Base-by-base conservation (phyloP, 495 filamentous ascomycete genomes). In the Podospora appendiculata region DNA sequence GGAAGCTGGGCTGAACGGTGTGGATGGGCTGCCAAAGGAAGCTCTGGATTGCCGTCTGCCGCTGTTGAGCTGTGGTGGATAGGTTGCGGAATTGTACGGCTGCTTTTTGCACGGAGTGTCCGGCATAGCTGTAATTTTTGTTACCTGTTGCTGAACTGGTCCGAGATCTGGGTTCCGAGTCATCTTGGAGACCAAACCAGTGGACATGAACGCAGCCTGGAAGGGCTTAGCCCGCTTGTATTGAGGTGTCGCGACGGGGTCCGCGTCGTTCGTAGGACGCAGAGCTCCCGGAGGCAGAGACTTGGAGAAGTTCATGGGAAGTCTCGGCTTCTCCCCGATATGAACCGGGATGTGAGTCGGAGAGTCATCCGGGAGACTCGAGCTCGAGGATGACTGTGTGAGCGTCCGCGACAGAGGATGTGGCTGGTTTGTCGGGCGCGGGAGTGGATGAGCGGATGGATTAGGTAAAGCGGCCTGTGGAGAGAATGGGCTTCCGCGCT, bases 21-120 rank as follows among this genome's bases (percentile, higher is more conserved):
- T 51, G 16, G 79, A 73, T 36, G 76, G 72, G 39, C 82, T 63
- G 6, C 58, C 60, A 43, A 74, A 72, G 1, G 63, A 68, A 6
- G 57, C 49, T 8, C 65, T 60, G 6, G 58, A 57, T 14, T 50
- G 52, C 16, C 67, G 66, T 35, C 85, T 72, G 0, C 78, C 70
- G 52, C 78, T 79, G 16, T 82, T 77, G 0, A 76, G 74, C 13
- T 78, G 63, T 12, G 79, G 79, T 3, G 83, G 79, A 19, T 77
- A 80, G 14, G 85, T 79, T 45, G 82, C 70, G 66, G 87, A 83
- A 48, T 83, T 62, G 64, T 81, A 83, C 43, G 74, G 71, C 32
- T 80, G 79, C 59, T 89, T 84, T 74, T 97, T 98, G 70, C 93
- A 97, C 8, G 93, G 93, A 13, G 93, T 98, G 63, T 97, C 93